Base-by-base conservation (phyloP, 345 rosid genomes). In the Populus davidiana region DNA sequence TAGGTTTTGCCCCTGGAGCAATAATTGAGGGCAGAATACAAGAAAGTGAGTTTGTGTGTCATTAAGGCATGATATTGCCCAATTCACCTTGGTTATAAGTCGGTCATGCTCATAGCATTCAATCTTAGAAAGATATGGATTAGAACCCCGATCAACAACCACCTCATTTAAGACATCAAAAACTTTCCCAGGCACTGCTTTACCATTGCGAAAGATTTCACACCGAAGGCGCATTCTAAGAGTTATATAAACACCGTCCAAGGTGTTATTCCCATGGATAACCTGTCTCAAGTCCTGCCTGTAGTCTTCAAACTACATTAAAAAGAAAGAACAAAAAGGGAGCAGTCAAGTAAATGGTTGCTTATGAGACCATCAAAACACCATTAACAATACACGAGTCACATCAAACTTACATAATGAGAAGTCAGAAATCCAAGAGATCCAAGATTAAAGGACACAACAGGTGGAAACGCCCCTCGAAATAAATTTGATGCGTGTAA, bases 391-490 rank as follows among this genome's bases (percentile, higher is more conserved):
- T 44, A 43, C 50, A 73, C 20, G 43, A 38, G 70, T 27, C 67
- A 74, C 73, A 70, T 41, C 9, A 29, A 75, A 81, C 94, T 86
- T 87, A 92, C 99, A 62, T 79, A 82, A 81, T 95, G 99, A 31
- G 99, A 92, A 69, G 99, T 92, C 77, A 95, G 97, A 85, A 95
- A 95, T 83, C 99, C 99, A 83, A 93, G 96, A 69, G 99, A 95
- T 70, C 99, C 99, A 50, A 95, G 96, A 81, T 93, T 95, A 76
- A 95, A 95, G 61, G 99, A 93, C 59, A 95, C 97, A 71, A 95
- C 98, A 25, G 99, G 99, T 47, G 98, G 99, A 77, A 95, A 91
- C 16, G 99, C 91, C 66, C 87, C 97, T 84, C 91, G 88, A 86
- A 95, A 95, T 83, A 95, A 85, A 83, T 95, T 95, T 79, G 99